phyloP scores from a whole-genome alignment of 2,329 filamentous ascomycete species.

The Amauroascus niger region DNA sequence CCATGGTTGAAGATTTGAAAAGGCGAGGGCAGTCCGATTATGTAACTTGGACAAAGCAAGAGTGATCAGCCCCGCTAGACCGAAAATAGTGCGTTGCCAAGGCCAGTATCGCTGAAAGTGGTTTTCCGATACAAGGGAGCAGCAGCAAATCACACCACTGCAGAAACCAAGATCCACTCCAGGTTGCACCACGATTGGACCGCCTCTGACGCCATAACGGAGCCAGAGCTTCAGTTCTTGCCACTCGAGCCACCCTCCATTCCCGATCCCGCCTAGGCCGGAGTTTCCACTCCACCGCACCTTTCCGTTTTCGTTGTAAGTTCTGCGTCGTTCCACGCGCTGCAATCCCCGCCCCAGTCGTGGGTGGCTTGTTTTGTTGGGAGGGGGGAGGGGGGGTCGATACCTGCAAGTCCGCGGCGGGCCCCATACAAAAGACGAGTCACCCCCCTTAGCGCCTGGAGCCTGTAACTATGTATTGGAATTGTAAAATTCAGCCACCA shows the following conservation, averaged over 20 bases:
- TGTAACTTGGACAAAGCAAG: background rate
- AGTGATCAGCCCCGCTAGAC: slow-evolving; percentile 6
- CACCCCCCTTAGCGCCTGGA: background rate
- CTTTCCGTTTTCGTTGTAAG: slow-evolving; percentile 2
- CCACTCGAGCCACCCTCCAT: background rate
- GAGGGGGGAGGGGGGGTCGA: background rate
- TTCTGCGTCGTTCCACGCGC: background rate
- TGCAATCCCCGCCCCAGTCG: background rate
- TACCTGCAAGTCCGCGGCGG: background rate
- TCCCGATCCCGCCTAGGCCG: background rate
- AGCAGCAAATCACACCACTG: slow-evolving; percentile 1
- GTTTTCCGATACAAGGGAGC: slow-evolving; percentile 4
- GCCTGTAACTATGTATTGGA: too few species aligned
- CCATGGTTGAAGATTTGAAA: background rate
- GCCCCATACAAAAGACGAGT: background rate
- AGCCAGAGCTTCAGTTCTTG: slow-evolving; percentile 3
- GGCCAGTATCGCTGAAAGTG: background rate
- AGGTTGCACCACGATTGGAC: background rate
- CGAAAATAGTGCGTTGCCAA: background rate
- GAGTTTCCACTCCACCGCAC: background rate
- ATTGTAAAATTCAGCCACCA: background rate
- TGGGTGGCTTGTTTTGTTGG: slow-evolving; percentile 9
- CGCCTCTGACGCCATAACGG: slow-evolving; percentile 1
- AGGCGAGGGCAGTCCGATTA: background rate
- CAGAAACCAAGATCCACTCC: background rate